Evolutionary conservation across 495 filamentous ascomycete genomes (phyloP).

Genomic region (Trichocladium uniseriatum): DNA sequence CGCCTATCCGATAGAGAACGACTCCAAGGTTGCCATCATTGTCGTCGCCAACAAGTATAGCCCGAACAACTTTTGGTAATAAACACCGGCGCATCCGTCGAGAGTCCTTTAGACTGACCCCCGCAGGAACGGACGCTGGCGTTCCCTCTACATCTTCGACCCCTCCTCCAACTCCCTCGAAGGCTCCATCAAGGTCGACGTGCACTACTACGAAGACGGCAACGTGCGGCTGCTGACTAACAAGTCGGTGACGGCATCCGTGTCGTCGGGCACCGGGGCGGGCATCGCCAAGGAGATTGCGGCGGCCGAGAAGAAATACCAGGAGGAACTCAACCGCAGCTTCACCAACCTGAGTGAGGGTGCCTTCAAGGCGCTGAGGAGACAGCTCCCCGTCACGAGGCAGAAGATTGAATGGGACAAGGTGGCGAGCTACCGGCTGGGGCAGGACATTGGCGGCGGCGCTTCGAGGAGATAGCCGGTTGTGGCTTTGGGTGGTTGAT

Average conservation of each 20-base stretch:
- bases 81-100: neutral
- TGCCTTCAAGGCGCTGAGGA: slow-evolving; percentile 82
- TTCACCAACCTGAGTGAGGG: slow-evolving; percentile 86
- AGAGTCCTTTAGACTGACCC: neutral
- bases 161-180: slow-evolving; percentile 52
- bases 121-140: slow-evolving; percentile 87
- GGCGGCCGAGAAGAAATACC: slow-evolving; percentile 76
- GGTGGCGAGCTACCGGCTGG: slow-evolving; percentile 85
- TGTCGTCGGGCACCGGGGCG: slow-evolving; percentile 52
- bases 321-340: slow-evolving; percentile 87
- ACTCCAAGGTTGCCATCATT: slow-evolving; percentile 66
- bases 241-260: slow-evolving; percentile 57
- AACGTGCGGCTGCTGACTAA: slow-evolving; percentile 86
- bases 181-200: slow-evolving; percentile 69
- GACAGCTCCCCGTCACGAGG: slow-evolving; percentile 90
- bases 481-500: too few relatives aligned
- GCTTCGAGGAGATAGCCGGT: slow-evolving; percentile 39
- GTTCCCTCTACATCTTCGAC: slow-evolving; percentile 72
- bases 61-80: slow-evolving; percentile 91
- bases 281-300: slow-evolving; percentile 68
- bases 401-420: slow-evolving; percentile 99
- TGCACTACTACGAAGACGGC: slow-evolving; percentile 99
- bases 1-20: slow-evolving; percentile 68
- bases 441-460: slow-evolving; percentile 59
- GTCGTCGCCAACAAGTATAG: slow-evolving; percentile 94